These are phyloP conservation scores for Cicer yamashitae DNA, from an alignment of 306 rosid genomes.

Conservation along the genomic window DNA sequence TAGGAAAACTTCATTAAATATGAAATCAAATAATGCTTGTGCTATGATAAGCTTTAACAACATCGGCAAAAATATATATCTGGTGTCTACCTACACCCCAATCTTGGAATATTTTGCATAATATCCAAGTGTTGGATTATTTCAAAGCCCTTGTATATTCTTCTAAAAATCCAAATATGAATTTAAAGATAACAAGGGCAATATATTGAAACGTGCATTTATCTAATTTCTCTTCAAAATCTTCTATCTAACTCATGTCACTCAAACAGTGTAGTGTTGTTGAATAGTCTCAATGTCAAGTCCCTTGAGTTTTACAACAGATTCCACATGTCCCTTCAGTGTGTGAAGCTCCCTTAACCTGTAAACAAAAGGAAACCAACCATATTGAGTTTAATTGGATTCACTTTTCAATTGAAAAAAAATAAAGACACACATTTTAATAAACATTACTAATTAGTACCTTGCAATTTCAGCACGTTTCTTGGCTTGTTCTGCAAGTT, in stretches of 20 bases:
- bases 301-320: conserved; percentile 90
- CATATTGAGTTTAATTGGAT: background rate
- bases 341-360: conserved; percentile 95
- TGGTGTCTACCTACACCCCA: conserved; percentile 33
- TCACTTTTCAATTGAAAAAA: background rate
- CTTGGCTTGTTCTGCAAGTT: conserved; percentile 85
- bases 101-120: conserved; percentile 47
- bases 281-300: conserved; percentile 89
- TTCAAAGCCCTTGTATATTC: conserved; percentile 43
- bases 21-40: conserved; percentile 29
- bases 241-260: background rate
- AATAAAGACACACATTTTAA: background rate
- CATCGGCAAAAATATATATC: conserved; percentile 30
- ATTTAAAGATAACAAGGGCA: conserved; percentile 35
- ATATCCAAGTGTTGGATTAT: conserved; percentile 61
- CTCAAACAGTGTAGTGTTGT: conserved; percentile 86
- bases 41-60: conserved; percentile 16
- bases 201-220: conserved; percentile 11
- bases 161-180: conserved; percentile 40
- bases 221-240: conserved; percentile 38
- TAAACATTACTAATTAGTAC: conserved; percentile 34
- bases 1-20: conserved; percentile 42
- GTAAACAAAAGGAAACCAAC: background rate
- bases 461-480: conserved; percentile 86
- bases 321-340: conserved; percentile 88